phyloP scores from a whole-genome alignment of 1,284 basidiomycete genomes.

The Athelia sp. region DNA sequence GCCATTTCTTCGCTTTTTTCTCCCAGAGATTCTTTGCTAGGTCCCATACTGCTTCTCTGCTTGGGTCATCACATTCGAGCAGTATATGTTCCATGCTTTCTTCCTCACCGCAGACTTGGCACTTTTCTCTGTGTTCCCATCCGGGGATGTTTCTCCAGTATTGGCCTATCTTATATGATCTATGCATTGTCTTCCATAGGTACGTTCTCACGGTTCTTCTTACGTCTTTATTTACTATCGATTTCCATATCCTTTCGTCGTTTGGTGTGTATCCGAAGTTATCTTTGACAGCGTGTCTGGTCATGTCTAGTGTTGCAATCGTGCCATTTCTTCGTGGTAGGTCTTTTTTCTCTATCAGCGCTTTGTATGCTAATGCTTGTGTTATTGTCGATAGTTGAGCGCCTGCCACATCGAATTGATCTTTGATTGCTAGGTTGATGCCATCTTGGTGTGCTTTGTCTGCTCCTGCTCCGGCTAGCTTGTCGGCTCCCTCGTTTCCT shows the following conservation, averaged over 20 bases:
- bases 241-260: slow-evolving; percentile 18
- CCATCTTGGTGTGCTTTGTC: slow-evolving; percentile 3
- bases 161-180: slow-evolving; percentile 6
- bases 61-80: slow-evolving; percentile 9
- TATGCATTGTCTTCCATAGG: slow-evolving; percentile 8
- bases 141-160: slow-evolving; percentile 7
- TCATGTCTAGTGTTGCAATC: not conserved
- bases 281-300: slow-evolving; percentile 4
- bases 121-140: slow-evolving; percentile 4
- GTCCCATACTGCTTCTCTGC: slow-evolving; percentile 10
- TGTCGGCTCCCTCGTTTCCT: slow-evolving; percentile 18
- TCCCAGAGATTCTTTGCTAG: slow-evolving; percentile 6
- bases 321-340: not conserved
- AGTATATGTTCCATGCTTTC: slow-evolving; percentile 19
- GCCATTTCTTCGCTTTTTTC: slow-evolving; percentile 4
- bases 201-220: slow-evolving; percentile 6
- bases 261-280: slow-evolving; percentile 7
- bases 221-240: slow-evolving; percentile 18
- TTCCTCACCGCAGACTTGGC: slow-evolving; percentile 7
- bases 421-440: slow-evolving; percentile 7
- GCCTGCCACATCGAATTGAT: slow-evolving; percentile 12
- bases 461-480: slow-evolving; percentile 12
- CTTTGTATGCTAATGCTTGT: slow-evolving; percentile 22
- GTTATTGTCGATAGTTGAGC: slow-evolving; percentile 18
- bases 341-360: slow-evolving; percentile 7